phyloP scores from a whole-genome alignment of 345 rosid species.

The Hibiscus mutabilis region DNA sequence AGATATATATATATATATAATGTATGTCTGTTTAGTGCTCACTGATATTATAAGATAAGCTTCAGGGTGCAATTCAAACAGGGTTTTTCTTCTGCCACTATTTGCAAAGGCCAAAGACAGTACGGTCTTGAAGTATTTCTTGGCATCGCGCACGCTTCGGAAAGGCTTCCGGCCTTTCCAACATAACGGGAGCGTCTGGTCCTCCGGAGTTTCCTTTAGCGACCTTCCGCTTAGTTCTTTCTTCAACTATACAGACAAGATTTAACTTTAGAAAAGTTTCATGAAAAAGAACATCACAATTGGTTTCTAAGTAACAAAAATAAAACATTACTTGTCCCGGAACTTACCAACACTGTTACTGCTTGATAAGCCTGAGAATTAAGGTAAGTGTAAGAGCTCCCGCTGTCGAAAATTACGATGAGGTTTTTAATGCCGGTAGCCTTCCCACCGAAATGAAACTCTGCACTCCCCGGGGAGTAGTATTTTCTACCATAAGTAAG shows the following conservation, averaged over 20 bases:
- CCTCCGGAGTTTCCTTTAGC: slow-evolving; percentile 53
- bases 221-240: slow-evolving; percentile 44
- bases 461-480: slow-evolving; percentile 77
- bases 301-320: too few species aligned
- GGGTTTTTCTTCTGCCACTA: slow-evolving; percentile 43
- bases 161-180: slow-evolving; percentile 88
- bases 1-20: not conserved
- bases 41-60: slow-evolving; percentile 78
- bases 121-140: slow-evolving; percentile 66
- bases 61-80: slow-evolving; percentile 61
- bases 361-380: slow-evolving; percentile 55
- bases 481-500: slow-evolving; percentile 42
- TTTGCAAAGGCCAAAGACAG: slow-evolving; percentile 44
- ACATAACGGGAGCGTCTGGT: slow-evolving; percentile 69
- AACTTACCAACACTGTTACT: slow-evolving; percentile 43
- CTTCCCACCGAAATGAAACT: slow-evolving; percentile 55
- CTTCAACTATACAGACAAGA: slow-evolving; percentile 36
- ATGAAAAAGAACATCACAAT: not conserved
- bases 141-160: slow-evolving; percentile 54
- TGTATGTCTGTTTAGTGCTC: slow-evolving; percentile 13
- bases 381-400: slow-evolving; percentile 89
- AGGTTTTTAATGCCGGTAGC: slow-evolving; percentile 55
- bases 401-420: slow-evolving; percentile 57
- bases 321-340: not conserved
- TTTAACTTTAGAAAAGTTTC: not conserved